Base-by-base conservation (phyloP, 1,284 basidiomycete species). In the Dichomitus squalens region DNA sequence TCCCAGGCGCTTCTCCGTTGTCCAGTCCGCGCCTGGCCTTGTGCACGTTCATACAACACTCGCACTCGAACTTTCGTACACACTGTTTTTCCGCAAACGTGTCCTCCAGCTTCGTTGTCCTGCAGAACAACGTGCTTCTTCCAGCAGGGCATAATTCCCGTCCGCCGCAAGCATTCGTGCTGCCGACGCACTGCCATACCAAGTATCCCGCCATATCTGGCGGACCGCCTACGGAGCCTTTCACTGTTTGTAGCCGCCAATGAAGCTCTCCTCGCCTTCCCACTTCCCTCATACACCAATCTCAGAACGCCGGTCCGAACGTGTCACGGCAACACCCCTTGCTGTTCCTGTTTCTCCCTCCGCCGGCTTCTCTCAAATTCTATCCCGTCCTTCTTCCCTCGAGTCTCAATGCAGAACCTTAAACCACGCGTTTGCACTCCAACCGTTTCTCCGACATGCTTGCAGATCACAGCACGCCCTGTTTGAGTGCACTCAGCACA, bases 1-100 rank as follows among this genome's bases (percentile, higher is more conserved):
- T 36, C 39, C 49, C 27, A 35, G 31, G 39, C 18, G 46, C 46
- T 21, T 7, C 18, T 46, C 27, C 20, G 33, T 52, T 46, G 51
- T 25, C 55, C 52, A 51, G 49, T 49, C 55, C 49, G 44, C 27
- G 44, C 29, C 27, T 9, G n/a, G 44, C 27, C 18, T 18, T 47
- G 56, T 53, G 63, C 65, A 66, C 65, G 65, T 66, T 66, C 63
- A 55, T 51, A 33, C 56, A 38, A 48, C 49, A 43, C 38, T 52
- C 49, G 53, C 52, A 46, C 43, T 52, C 44, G 44, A 27, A 27
- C 21, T 33, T 49, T 40, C 52, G 49, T 49, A 48, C 41, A 11
- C n/a, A 44, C 40, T 25, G 40, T 49, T 34, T 47, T 31, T 39
- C 51, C 41, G 61, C 65, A 47, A 66, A 66, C 65, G 65, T 66